A percentile compares a stretch with the other conserved stretches of the same genome.
These are phyloP conservation scores for Nigrograna mackinnonii DNA, from an alignment of 2,329 filamentous ascomycete genomes.

Conservation along the genomic window DNA sequence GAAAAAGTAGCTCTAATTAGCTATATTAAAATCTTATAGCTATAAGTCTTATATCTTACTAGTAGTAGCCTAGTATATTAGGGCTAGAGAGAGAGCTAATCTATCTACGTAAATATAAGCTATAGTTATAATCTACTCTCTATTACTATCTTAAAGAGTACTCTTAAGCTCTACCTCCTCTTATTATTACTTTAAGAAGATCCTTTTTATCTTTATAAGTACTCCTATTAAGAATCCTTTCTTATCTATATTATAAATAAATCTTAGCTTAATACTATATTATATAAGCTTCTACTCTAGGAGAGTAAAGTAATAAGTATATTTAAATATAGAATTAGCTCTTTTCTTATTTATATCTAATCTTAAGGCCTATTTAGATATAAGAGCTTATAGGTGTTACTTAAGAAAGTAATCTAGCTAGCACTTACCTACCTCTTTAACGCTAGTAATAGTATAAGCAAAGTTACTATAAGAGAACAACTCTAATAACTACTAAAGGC, in stretches of 20 bases:
- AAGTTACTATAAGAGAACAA: no score
- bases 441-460: no score
- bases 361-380: no score
- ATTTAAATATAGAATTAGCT: no score
- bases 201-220: conserved; percentile 13
- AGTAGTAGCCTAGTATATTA: conserved; percentile 19
- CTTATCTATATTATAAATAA: conserved; percentile 13
- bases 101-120: conserved; percentile 17
- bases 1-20: conserved; percentile 7
- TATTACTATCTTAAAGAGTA: conserved; percentile 18
- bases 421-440: no score
- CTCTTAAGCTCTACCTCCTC: conserved; percentile 8
- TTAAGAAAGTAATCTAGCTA: conserved; percentile 3
- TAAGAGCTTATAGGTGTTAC: no score
- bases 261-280: conserved; percentile 5
- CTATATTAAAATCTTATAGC: conserved; percentile 11
- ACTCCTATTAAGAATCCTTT: conserved; percentile 13
- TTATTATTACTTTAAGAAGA: conserved; percentile 13
- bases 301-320: no score
- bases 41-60: conserved; percentile 16
- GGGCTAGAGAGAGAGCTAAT: conserved; percentile 6
- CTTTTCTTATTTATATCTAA: no score
- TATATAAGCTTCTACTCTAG: no score
- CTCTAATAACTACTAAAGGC: no score
- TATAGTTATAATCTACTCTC: conserved; percentile 20